A percentile compares a stretch with the other conserved stretches of the same genome.
These are phyloP conservation scores for Fusarium sp. DNA, from an alignment of 2,329 filamentous ascomycete genomes.

Conservation along the genomic window DNA sequence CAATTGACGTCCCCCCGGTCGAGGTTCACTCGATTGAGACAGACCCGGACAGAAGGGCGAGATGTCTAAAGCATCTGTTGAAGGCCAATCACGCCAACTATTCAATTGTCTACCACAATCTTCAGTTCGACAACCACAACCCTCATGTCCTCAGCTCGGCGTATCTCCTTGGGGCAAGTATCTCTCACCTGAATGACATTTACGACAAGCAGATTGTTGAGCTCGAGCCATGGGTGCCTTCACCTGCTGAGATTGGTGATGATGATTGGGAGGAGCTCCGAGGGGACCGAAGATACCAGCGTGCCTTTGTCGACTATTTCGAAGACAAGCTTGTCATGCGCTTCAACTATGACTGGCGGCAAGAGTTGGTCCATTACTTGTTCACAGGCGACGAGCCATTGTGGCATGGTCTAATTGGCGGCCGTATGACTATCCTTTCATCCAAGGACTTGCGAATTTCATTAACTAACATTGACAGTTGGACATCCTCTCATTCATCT, in stretches of 20 bases:
- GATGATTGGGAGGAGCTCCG: conserved; percentile 90
- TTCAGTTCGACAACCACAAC: conserved; percentile 84
- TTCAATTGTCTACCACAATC: conserved; percentile 81
- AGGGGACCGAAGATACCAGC: conserved; percentile 83
- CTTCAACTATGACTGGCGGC: conserved; percentile 86
- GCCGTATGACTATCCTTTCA: conserved; percentile 66
- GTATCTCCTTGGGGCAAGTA: conserved; percentile 83
- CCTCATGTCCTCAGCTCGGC: conserved; percentile 86
- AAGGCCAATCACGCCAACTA: conserved; percentile 93
- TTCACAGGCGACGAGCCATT: conserved; percentile 80
- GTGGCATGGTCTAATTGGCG: conserved; percentile 82
- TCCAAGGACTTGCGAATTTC: not conserved
- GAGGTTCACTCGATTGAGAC: conserved; percentile 84
- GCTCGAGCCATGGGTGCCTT: conserved; percentile 84
- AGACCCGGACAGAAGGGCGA: conserved; percentile 79
- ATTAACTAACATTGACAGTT: conserved; percentile 62
- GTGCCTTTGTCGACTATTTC: conserved; percentile 94
- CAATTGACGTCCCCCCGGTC: conserved; percentile 73
- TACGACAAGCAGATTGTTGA: conserved; percentile 81
- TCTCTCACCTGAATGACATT: conserved; percentile 78
- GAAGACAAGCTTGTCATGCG: conserved; percentile 85
- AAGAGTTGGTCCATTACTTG: conserved; percentile 80
- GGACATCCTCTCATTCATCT: conserved; percentile 95
- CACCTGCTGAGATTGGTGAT: conserved; percentile 84
- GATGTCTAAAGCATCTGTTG: conserved; percentile 89